These are phyloP conservation scores for Apiospora kogelbergensis DNA, from an alignment of 2,329 filamentous ascomycete genomes.

Conservation along the genomic window DNA sequence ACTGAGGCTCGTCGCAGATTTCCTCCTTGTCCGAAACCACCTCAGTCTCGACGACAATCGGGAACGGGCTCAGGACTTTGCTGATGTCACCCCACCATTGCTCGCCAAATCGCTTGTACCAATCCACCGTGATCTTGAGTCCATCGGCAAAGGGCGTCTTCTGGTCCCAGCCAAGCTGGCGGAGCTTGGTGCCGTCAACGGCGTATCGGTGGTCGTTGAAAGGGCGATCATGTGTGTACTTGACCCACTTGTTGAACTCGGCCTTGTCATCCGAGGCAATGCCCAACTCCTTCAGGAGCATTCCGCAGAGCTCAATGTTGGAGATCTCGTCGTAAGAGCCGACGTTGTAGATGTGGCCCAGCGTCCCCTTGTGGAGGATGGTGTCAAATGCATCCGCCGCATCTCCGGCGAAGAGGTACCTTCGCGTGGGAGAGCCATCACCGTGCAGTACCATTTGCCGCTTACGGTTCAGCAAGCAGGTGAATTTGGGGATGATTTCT, in stretches of 20 bases:
- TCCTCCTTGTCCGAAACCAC: conserved; percentile 53
- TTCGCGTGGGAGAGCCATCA: conserved; percentile 70
- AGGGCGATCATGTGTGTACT: conserved; percentile 74
- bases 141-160: conserved; percentile 65
- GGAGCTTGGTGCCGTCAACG: conserved; percentile 68
- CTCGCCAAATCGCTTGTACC: conserved; percentile 68
- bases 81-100: conserved; percentile 72
- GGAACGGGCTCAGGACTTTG: conserved; percentile 68
- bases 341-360: conserved; percentile 81
- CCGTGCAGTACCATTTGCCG: conserved; percentile 74
- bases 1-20: conserved; percentile 30
- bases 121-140: conserved; percentile 63
- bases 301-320: conserved; percentile 67
- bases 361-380: conserved; percentile 73
- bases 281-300: conserved; percentile 62
- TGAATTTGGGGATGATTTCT: conserved; percentile 86
- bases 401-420: conserved; percentile 78
- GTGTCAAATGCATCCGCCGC: conserved; percentile 82
- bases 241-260: conserved; percentile 64
- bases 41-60: conserved; percentile 55
- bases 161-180: conserved; percentile 68
- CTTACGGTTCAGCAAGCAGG: conserved; percentile 65
- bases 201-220: conserved; percentile 77
- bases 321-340: conserved; percentile 76
- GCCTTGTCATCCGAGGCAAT: conserved; percentile 50